Percentiles rank a stretch among this genome's conserved stretches.
phyloP scores from a whole-genome alignment of 371 early-diverging fungal genomes.

The Fennellomyces sp. region DNA sequence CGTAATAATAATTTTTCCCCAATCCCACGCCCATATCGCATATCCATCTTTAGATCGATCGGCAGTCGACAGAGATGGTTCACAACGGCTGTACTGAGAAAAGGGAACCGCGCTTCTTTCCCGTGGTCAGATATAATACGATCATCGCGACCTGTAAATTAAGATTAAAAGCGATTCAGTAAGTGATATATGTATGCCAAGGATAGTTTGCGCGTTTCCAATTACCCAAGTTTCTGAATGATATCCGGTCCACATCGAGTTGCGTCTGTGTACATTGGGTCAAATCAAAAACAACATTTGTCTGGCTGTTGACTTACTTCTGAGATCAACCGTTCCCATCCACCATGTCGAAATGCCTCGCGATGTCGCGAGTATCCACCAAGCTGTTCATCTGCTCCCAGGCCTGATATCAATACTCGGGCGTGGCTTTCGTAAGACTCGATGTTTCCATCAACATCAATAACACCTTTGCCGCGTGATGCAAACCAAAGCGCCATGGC shows the following conservation, averaged over 20 bases:
- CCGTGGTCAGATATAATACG: conserved; percentile 89
- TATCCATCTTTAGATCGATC: conserved; percentile 81
- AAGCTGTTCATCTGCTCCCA: conserved; percentile 97
- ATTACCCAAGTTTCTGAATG: conserved; percentile 82
- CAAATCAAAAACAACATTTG: background rate
- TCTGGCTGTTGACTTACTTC: conserved; percentile 53
- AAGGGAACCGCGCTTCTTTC: conserved; percentile 92
- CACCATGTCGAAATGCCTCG: conserved; percentile 65
- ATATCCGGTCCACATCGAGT: conserved; percentile 84
- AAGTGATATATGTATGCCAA: no score
- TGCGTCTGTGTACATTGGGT: conserved; percentile 55
- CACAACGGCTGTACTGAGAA: conserved; percentile 77
- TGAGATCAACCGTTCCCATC: conserved; percentile 68
- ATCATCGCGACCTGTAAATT: conserved; percentile 85
- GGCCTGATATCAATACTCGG: conserved; percentile 83
- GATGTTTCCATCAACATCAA: conserved; percentile 15
- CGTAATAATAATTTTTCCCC: conserved; percentile 94
- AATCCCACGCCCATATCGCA: conserved; percentile 76
- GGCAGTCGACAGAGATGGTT: conserved; percentile 68
- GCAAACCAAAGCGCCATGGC: conserved; percentile 98
- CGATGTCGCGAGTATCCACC: conserved; percentile 93
- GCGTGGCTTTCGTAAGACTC: conserved; percentile 63
- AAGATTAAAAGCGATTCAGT: background rate
- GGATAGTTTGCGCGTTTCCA: no score
- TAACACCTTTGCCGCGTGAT: conserved; percentile 68